phyloP scores from a whole-genome alignment of 352 stramenopile species.

The Phytophthora nicotianae region DNA sequence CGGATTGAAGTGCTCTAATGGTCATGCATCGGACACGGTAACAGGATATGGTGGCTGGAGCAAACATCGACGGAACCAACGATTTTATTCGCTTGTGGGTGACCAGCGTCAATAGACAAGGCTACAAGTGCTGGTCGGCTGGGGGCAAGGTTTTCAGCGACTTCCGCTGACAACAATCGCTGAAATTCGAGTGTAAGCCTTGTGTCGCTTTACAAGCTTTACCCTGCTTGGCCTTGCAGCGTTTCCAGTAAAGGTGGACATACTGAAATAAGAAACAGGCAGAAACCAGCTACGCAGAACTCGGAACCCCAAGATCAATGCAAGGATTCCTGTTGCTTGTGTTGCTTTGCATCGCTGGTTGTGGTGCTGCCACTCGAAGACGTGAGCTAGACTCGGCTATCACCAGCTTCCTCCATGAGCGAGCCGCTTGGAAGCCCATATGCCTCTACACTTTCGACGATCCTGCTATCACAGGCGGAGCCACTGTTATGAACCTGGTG shows the following conservation, averaged over 20 bases:
- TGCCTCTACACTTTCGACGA: slow-evolving; percentile 46
- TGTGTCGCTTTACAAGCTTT: neutral
- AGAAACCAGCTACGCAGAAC: neutral
- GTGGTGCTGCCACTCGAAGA: neutral
- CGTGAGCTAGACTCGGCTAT: slow-evolving; percentile 14
- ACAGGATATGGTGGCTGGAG: neutral
- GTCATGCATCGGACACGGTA: too few species aligned
- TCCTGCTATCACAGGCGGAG: slow-evolving; percentile 12
- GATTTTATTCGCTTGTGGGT: too few species aligned
- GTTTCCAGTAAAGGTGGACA: neutral
- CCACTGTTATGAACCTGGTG: slow-evolving; percentile 21
- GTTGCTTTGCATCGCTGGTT: slow-evolving; percentile 2
- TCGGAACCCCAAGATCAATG: neutral
- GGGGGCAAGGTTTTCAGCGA: neutral
- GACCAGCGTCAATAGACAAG: too few species aligned
- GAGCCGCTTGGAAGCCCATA: slow-evolving; percentile 31
- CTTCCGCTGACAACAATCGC: too few species aligned
- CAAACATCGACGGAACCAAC: neutral
- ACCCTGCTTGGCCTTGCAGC: too few species aligned
- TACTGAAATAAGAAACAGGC: slow-evolving; percentile 30
- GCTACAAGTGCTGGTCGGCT: neutral
- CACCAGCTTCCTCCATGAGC: slow-evolving; percentile 29
- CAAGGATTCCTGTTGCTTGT: slow-evolving; percentile 11
- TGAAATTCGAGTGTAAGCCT: too few species aligned
- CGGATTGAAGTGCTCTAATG: too few species aligned